Evolutionary conservation across 768 basidiomycete genomes (phyloP).

Genomic region (Rhodotorula paludigena): DNA sequence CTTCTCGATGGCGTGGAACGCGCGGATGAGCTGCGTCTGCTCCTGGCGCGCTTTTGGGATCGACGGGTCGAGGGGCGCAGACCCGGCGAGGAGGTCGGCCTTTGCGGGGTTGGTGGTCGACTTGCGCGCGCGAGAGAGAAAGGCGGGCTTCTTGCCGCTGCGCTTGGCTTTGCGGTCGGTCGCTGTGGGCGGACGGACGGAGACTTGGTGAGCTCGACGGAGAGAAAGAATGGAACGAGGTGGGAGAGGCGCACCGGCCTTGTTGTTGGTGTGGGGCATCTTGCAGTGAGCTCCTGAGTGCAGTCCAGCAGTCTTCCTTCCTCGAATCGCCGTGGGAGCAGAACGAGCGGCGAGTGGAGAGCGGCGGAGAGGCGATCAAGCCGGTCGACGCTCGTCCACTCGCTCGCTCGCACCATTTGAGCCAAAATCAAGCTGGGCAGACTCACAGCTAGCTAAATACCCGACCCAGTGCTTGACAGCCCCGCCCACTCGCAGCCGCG

Average conservation of each 20-base stretch:
- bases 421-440: not conserved
- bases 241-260: not conserved
- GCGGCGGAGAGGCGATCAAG: not conserved
- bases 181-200: not conserved
- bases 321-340: not conserved
- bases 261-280: slow-evolving; percentile 38
- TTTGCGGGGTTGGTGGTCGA: slow-evolving; percentile 1
- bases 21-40: slow-evolving; percentile 28
- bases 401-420: too few relatives aligned
- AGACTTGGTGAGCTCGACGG: not conserved
- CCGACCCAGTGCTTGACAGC: too few relatives aligned
- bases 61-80: not conserved
- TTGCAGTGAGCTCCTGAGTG: too few relatives aligned
- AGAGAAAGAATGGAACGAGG: not conserved
- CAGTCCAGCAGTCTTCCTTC: too few relatives aligned
- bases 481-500: too few relatives aligned
- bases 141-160: slow-evolving; percentile 11
- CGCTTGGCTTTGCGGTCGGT: slow-evolving; percentile 27
- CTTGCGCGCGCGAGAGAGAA: slow-evolving; percentile 10
- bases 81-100: not conserved
- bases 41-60: slow-evolving; percentile 4
- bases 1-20: slow-evolving; percentile 41
- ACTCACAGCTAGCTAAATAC: too few relatives aligned
- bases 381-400: not conserved
- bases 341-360: not conserved